Conservation (phyloP, 2,329 filamentous ascomycete genomes). For the Stagonosporopsis vannaccii region DNA sequence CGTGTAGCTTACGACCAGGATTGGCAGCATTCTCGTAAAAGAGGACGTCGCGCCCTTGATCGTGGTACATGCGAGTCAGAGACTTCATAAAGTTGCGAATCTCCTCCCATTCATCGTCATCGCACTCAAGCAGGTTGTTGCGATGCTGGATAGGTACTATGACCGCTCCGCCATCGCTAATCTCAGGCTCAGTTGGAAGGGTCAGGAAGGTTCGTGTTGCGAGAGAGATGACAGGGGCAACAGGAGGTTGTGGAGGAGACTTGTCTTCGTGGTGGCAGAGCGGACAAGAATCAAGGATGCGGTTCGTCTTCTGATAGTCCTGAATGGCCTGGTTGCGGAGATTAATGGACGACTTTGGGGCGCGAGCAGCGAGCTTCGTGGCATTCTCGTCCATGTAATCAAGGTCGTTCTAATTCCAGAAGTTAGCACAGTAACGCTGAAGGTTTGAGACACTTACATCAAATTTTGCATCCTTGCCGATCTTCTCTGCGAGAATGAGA, state of each 20-base stretch:
- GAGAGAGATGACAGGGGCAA: conserved; percentile 85
- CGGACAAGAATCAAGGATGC: conserved; percentile 84
- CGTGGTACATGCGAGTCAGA: conserved; percentile 91
- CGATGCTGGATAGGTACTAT: conserved; percentile 90
- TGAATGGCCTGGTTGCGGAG: conserved; percentile 85
- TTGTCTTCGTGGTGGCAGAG: conserved; percentile 93
- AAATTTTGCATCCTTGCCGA: conserved; percentile 91
- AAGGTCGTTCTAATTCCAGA: conserved; percentile 69
- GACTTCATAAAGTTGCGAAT: conserved; percentile 99
- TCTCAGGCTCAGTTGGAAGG: conserved; percentile 85
- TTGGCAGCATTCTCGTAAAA: conserved; percentile 97
- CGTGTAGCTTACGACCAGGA: conserved; percentile 80
- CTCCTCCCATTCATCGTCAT: conserved; percentile 99
- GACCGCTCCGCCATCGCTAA: conserved; percentile 81
- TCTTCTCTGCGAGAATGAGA: conserved; percentile 84
- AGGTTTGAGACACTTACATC: conserved; percentile 58
- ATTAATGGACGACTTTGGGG: conserved; percentile 87
- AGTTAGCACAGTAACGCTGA: conserved; percentile 21
- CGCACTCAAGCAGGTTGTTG: conserved; percentile 92
- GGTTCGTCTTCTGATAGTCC: conserved; percentile 90
- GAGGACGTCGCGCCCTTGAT: conserved; percentile 87
- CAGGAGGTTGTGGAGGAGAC: conserved; percentile 68
- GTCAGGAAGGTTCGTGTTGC: conserved; percentile 88
- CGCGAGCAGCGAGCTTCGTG: conserved; percentile 81
- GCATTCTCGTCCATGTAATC: conserved; percentile 99